Percentiles rank a stretch among this genome's conserved stretches.
These are phyloP conservation scores for Sporobolomyces phaffii DNA, from an alignment of 768 basidiomycete species.

Conservation along the genomic window DNA sequence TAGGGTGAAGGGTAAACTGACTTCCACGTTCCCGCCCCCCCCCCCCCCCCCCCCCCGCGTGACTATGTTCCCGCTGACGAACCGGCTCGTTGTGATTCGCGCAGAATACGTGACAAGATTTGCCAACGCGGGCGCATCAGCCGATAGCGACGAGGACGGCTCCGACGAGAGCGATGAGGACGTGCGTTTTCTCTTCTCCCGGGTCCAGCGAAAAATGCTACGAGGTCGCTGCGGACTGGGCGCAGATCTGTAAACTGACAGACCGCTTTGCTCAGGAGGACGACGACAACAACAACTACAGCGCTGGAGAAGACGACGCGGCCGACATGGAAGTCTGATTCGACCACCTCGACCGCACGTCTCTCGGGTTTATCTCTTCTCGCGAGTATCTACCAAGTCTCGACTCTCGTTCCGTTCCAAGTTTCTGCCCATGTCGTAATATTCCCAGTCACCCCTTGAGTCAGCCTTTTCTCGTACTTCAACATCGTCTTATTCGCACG, in stretches of 20 bases:
- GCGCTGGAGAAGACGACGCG: slow-evolving; percentile 59
- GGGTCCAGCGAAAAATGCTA: too few species aligned
- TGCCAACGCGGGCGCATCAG: slow-evolving; percentile 82
- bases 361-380: background rate
- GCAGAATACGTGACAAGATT: slow-evolving; percentile 91
- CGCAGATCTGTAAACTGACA: too few species aligned
- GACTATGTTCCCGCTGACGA: background rate
- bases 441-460: background rate
- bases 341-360: background rate
- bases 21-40: background rate
- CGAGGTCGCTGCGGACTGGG: too few species aligned
- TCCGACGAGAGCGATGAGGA: slow-evolving; percentile 59
- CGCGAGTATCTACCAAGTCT: background rate
- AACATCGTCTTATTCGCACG: too few species aligned
- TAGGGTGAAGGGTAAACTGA: slow-evolving; percentile 71
- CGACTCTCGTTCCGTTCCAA: background rate
- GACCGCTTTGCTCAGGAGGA: slow-evolving; percentile 56
- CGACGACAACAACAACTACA: slow-evolving; percentile 62
- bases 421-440: slow-evolving; percentile 1
- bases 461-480: too few species aligned
- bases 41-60: background rate
- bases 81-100: background rate
- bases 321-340: slow-evolving; percentile 45
- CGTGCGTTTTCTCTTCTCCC: background rate
- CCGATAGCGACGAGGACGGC: slow-evolving; percentile 61